Evolutionary conservation across 1,284 basidiomycete genomes (phyloP).

Genomic region (Austroboletus novae-zelandiae): DNA sequence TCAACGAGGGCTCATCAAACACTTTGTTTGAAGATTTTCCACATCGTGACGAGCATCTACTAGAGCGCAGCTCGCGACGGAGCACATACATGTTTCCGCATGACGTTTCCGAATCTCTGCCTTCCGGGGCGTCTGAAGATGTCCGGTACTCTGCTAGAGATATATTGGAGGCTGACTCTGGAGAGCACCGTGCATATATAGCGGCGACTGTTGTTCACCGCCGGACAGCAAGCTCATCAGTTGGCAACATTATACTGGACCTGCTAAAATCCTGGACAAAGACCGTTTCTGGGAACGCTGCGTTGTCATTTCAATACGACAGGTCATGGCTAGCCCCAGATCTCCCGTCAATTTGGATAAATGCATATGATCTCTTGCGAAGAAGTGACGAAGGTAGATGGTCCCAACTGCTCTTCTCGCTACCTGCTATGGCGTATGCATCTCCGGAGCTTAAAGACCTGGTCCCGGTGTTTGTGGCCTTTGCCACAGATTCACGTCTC

Average conservation of each 20-base stretch:
- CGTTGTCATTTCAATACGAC: slow-evolving; percentile 16
- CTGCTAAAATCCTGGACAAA: slow-evolving; percentile 2
- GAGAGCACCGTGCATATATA: slow-evolving; percentile 11
- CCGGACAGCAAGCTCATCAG: not conserved
- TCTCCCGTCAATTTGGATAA: slow-evolving; percentile 26
- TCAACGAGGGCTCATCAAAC: slow-evolving; percentile 24
- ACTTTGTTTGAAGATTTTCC: slow-evolving; percentile 6
- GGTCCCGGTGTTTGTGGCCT: slow-evolving; percentile 29
- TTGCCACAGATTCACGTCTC: slow-evolving; percentile 18
- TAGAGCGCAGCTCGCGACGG: not conserved
- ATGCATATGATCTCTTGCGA: slow-evolving; percentile 32
- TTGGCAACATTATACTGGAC: not conserved
- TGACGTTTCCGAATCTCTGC: not conserved
- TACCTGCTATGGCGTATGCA: slow-evolving; percentile 31
- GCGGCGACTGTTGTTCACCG: slow-evolving; percentile 6
- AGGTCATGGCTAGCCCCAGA: slow-evolving; percentile 17
- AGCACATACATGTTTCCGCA: slow-evolving; percentile 6
- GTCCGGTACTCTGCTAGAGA: slow-evolving; percentile 10
- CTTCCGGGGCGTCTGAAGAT: slow-evolving; percentile 1
- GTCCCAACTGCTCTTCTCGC: slow-evolving; percentile 31
- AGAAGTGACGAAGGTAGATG: slow-evolving; percentile 3
- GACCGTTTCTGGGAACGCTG: slow-evolving; percentile 12
- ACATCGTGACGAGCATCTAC: not conserved
- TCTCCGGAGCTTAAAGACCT: slow-evolving; percentile 8
- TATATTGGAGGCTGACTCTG: not conserved